A percentile compares a stretch with the other conserved stretches of the same genome.
Evolutionary conservation across 1,284 basidiomycete species (phyloP).

Genomic region (Schizophyllum amplum): DNA sequence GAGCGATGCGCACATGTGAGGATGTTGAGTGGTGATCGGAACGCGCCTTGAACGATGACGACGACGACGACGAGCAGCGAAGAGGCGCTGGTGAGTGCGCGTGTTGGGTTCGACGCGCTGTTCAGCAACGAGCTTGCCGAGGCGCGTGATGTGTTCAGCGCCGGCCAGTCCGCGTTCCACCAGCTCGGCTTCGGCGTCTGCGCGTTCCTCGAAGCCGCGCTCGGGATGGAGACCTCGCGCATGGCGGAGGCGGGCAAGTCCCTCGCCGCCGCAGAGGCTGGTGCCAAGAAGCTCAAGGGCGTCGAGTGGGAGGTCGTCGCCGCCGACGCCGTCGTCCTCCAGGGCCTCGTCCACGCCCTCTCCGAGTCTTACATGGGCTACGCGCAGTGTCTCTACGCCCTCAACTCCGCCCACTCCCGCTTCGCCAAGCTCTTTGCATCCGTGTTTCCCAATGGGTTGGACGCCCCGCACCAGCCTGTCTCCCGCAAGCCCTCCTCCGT

Average conservation of each 20-base stretch:
- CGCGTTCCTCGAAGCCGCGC: slow-evolving; percentile 65
- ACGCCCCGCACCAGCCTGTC: slow-evolving; percentile 31
- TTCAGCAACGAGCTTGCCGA: slow-evolving; percentile 57
- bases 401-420: slow-evolving; percentile 57
- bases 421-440: slow-evolving; percentile 71
- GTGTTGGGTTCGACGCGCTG: slow-evolving; percentile 54
- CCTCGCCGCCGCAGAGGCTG: slow-evolving; percentile 50
- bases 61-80: background rate
- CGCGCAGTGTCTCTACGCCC: slow-evolving; percentile 56
- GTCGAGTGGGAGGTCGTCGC: slow-evolving; percentile 68
- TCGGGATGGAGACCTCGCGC: slow-evolving; percentile 63
- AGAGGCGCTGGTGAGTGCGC: slow-evolving; percentile 39
- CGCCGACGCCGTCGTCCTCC: slow-evolving; percentile 61
- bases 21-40: no score
- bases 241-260: slow-evolving; percentile 51
- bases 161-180: slow-evolving; percentile 56
- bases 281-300: slow-evolving; percentile 47
- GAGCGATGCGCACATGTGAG: no score
- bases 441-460: slow-evolving; percentile 62
- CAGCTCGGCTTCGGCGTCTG: slow-evolving; percentile 64
- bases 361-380: slow-evolving; percentile 77
- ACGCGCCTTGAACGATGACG: no score
- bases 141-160: slow-evolving; percentile 42
- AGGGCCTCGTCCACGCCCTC: slow-evolving; percentile 61
- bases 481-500: slow-evolving; percentile 29